Conservation (phyloP, 805 yeast species). For the Zygoascus bituminiphila region DNA sequence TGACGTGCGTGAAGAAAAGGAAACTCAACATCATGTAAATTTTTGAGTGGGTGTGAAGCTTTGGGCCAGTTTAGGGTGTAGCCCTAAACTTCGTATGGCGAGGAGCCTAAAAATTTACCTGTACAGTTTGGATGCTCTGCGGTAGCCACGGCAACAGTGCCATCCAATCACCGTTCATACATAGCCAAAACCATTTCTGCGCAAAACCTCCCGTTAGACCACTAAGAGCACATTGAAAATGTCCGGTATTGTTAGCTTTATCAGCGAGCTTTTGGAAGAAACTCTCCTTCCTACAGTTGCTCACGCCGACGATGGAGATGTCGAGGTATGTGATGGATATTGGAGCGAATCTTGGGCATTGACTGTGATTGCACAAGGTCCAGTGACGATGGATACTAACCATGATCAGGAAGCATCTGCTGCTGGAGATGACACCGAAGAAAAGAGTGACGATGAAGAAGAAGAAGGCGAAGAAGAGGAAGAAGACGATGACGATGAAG, state of each 20-base stretch:
- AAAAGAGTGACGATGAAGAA: slow-evolving; percentile 27
- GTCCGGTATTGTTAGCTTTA: slow-evolving; percentile 18
- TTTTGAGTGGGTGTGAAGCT: slow-evolving; percentile 2
- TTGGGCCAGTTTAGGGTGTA: not conserved
- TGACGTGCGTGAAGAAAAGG: not conserved
- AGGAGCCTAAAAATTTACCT: too few relatives aligned
- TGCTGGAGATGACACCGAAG: slow-evolving; percentile 18
- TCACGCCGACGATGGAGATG: slow-evolving; percentile 52
- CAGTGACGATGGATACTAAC: slow-evolving; percentile 3
- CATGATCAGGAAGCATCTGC: slow-evolving; percentile 12
- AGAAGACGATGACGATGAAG: slow-evolving; percentile 55
- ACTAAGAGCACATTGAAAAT: slow-evolving; percentile 6
- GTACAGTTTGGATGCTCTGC: too few relatives aligned
- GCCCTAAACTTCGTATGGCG: not conserved
- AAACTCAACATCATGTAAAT: not conserved
- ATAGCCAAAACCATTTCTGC: not conserved
- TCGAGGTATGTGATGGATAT: slow-evolving; percentile 5
- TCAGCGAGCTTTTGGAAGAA: slow-evolving; percentile 57
- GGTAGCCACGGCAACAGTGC: not conserved
- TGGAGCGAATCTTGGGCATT: not conserved
- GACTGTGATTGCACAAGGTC: not conserved
- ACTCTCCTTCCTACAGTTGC: slow-evolving; percentile 71
- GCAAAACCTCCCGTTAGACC: slow-evolving; percentile 4
- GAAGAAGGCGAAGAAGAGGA: slow-evolving; percentile 37
- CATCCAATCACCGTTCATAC: not conserved